Base-by-base conservation (phyloP, 371 early-diverging fungal species). In the Nosema granulosis region DNA sequence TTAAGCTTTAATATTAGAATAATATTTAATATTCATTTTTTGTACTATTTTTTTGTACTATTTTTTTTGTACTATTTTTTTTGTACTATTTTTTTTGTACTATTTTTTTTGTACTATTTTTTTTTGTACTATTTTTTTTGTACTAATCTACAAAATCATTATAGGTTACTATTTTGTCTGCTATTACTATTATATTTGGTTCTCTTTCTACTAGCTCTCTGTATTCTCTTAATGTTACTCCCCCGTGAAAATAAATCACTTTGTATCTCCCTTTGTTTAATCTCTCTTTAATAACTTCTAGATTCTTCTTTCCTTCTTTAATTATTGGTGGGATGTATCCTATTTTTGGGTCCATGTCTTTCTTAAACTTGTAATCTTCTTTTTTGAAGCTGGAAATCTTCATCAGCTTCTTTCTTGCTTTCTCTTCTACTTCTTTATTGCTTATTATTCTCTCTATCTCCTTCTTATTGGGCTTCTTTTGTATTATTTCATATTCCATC, bases 191-290 rank as follows among this genome's bases (percentile, higher is more conserved):
- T 2, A 72, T 12, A 20, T 51, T 62, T 29, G 52, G 29, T 22
- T 24, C 4, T 1, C 51, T 50, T 11, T 61, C 31, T 28, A 71
- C 31, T 20, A 76, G 1, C 11, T 43, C 76, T 59, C 82, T 61
- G 58, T 83, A 81, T 69, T 85, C 85, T 37, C 71, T 52, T 43
- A 75, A 80, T 28, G 83, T 83, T 0, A 76, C 51, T 32, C 85
- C 85, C 3, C 80, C 80, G 4, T 56, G 26, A 24, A 85, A 56
- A 50, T 80, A 83, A 18, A 85, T 43, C 51, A 85, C 34, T 20
- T 75, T 65, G 20, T 31, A 67, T 56, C 65, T 78, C 35, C 28
- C 75, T 28, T 77, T 51, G 13, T 67, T 65, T 49, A 49, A 34
- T 18, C 31, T 20, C 24, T 76, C 56, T 4, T 59, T 49, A 9